These are phyloP conservation scores for Moricandia moricandioides DNA, from an alignment of 345 rosid genomes.

Conservation along the genomic window DNA sequence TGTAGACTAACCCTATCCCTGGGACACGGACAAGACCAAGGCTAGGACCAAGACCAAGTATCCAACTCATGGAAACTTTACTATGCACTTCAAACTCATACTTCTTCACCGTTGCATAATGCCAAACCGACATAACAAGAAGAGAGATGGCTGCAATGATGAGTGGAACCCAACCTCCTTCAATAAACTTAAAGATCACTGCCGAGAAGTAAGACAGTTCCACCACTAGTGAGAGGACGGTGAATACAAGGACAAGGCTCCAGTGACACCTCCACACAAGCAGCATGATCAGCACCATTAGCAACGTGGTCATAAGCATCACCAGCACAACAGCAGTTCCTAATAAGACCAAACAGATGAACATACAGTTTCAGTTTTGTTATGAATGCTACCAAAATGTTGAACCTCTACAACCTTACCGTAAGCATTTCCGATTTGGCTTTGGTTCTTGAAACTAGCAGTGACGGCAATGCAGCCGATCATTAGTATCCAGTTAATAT, in stretches of 20 bases:
- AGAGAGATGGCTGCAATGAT: constrained; percentile 64
- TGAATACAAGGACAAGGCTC: constrained; percentile 59
- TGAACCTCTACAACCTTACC: constrained; percentile 41
- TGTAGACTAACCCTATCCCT: constrained; percentile 73
- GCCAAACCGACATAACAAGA: constrained; percentile 68
- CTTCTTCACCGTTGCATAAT: constrained; percentile 67
- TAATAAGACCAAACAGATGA: constrained; percentile 25
- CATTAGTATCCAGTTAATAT: constrained; percentile 84
- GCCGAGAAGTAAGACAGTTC: constrained; percentile 69
- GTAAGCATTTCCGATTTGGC: constrained; percentile 81
- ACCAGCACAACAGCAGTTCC: constrained; percentile 79
- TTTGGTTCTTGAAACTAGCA: constrained; percentile 67
- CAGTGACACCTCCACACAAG: constrained; percentile 86
- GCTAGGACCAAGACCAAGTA: constrained; percentile 82
- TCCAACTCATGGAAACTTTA: constrained; percentile 82
- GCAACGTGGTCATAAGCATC: constrained; percentile 71
- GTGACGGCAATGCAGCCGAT: constrained; percentile 71
- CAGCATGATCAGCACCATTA: constrained; percentile 67
- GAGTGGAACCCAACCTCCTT: constrained; percentile 89
- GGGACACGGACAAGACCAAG: constrained; percentile 86
- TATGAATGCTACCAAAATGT: not conserved
- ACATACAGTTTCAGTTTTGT: not conserved
- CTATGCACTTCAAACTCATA: constrained; percentile 81
- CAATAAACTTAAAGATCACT: constrained; percentile 60
- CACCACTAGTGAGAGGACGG: constrained; percentile 49